Percentiles rank a stretch among this genome's conserved stretches.
Evolutionary conservation across 495 filamentous ascomycete genomes (phyloP).

Genomic region (Aspergillus cavernicola): DNA sequence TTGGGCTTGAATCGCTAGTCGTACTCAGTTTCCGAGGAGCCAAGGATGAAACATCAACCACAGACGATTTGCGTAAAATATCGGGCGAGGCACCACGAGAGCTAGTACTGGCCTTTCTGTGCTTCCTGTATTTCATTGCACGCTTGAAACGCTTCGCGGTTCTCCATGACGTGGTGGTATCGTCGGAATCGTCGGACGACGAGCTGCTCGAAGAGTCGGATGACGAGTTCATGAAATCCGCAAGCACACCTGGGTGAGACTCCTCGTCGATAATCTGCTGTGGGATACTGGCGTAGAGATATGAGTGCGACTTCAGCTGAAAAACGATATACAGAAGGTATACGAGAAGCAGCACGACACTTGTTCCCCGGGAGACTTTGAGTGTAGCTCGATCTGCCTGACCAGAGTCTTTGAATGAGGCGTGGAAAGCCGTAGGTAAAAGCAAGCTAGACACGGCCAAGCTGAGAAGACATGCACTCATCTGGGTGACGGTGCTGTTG

Average conservation of each 20-base stretch:
- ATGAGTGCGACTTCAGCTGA: constrained; percentile 86
- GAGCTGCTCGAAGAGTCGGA: constrained; percentile 59
- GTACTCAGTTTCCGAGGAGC: constrained; percentile 23
- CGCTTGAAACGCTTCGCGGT: constrained; percentile 70
- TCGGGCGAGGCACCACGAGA: constrained; percentile 53
- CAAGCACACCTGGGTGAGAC: constrained; percentile 77
- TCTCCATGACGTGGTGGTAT: constrained; percentile 64
- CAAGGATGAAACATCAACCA: constrained; percentile 19
- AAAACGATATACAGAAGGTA: constrained; percentile 86
- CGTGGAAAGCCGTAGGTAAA: constrained; percentile 85
- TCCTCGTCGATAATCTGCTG: constrained; percentile 88
- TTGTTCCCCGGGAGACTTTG: constrained; percentile 84
- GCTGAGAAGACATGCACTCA: constrained; percentile 89
- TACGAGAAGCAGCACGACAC: constrained; percentile 79
- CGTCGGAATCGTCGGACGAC: constrained; percentile 61
- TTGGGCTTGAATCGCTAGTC: constrained; percentile 26
- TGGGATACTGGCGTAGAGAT: constrained; percentile 86
- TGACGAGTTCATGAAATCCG: constrained; percentile 71
- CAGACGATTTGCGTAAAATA: constrained; percentile 23
- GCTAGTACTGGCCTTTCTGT: constrained; percentile 70
- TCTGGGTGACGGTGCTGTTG: constrained; percentile 91
- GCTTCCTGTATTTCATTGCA: constrained; percentile 62
- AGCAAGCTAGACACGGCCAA: constrained; percentile 84
- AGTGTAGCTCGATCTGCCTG: constrained; percentile 67
- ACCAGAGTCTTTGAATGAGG: constrained; percentile 64